Evolutionary conservation across 495 filamentous ascomycete species (phyloP).

Genomic region (Podospora conica): DNA sequence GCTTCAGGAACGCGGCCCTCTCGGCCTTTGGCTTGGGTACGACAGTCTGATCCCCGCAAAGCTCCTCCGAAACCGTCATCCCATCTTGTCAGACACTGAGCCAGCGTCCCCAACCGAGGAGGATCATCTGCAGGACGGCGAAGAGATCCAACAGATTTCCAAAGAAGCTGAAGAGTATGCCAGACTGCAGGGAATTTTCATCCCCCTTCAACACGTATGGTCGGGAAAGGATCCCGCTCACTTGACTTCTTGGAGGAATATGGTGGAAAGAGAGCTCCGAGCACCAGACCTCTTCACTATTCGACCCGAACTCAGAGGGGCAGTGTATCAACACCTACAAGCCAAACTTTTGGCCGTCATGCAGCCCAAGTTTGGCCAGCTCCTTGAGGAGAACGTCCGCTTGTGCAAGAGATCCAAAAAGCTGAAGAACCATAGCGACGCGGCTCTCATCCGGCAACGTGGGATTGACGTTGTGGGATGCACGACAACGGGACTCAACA

Average conservation of each 20-base stretch:
- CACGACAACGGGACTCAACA: conserved; percentile 70
- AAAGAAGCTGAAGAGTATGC: conserved; percentile 37
- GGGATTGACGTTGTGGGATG: conserved; percentile 43
- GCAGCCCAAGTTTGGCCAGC: conserved; percentile 18
- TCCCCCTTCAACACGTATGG: conserved; percentile 33
- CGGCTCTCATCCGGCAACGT: conserved; percentile 20
- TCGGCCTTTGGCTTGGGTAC: conserved; percentile 62
- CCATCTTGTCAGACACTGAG: conserved; percentile 18
- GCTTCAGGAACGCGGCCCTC: conserved; percentile 37
- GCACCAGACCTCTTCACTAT: conserved; percentile 31
- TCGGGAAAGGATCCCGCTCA: conserved; percentile 25
- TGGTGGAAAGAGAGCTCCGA: conserved; percentile 10
- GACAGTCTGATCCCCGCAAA: conserved; percentile 32
- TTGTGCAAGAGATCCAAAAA: conserved; percentile 32
- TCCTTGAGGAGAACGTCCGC: conserved; percentile 23
- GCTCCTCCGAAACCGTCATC: conserved; percentile 13
- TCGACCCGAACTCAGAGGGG: conserved; percentile 26
- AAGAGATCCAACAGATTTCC: conserved; percentile 30
- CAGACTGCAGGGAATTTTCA: conserved; percentile 27
- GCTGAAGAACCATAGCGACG: conserved; percentile 28
- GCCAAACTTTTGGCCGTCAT: conserved; percentile 24
- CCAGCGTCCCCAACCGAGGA: conserved; percentile 26
- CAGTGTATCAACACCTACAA: conserved; percentile 38
- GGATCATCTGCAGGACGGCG: conserved; percentile 30
- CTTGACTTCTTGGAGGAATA: conserved; percentile 9